A percentile compares a stretch with the other conserved stretches of the same genome.
phyloP scores from a whole-genome alignment of 2,329 filamentous ascomycete species.

The Xylaria sp. region DNA sequence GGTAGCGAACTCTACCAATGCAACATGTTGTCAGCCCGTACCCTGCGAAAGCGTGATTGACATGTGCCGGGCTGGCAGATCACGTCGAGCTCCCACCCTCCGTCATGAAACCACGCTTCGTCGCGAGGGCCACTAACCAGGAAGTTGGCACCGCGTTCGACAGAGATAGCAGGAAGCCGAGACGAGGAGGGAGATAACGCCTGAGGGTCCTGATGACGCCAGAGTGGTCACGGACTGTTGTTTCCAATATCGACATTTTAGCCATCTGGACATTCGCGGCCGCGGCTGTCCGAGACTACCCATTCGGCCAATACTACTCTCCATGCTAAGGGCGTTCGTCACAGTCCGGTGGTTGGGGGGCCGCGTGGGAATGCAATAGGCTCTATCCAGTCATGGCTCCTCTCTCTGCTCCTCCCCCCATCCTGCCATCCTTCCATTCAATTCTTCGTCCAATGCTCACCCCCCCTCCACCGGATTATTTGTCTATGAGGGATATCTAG shows the following conservation, averaged over 20 bases:
- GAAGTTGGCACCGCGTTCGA: slow-evolving; percentile 26
- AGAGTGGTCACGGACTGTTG: slow-evolving; percentile 32
- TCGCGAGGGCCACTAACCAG: slow-evolving; percentile 39
- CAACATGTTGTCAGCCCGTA: slow-evolving; percentile 24
- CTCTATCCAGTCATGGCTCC: slow-evolving; percentile 26
- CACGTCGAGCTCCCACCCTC: slow-evolving; percentile 39
- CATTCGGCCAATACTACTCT: slow-evolving; percentile 41
- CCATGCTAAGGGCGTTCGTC: slow-evolving; percentile 30
- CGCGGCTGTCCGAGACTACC: slow-evolving; percentile 45
- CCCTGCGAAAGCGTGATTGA: slow-evolving; percentile 29
- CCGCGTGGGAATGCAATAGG: slow-evolving; percentile 19
- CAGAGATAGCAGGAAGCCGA: slow-evolving; percentile 9
- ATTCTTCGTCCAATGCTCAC: slow-evolving; percentile 7
- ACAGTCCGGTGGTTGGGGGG: slow-evolving; percentile 9
- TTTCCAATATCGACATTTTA: slow-evolving; percentile 38
- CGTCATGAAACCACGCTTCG: slow-evolving; percentile 45
- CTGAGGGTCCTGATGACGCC: slow-evolving; percentile 22
- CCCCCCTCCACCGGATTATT: slow-evolving; percentile 8
- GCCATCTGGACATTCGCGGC: slow-evolving; percentile 42
- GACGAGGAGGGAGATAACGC: slow-evolving; percentile 14
- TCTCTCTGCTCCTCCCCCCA: slow-evolving; percentile 15
- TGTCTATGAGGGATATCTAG: slow-evolving; percentile 17
- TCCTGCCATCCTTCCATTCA: slow-evolving; percentile 9
- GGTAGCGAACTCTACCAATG: slow-evolving; percentile 31
- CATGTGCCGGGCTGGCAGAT: slow-evolving; percentile 44